A percentile compares a stretch with the other conserved stretches of the same genome.
These are phyloP conservation scores for Otatea glauca DNA, from an alignment of 176 grass and related monocot species.

Conservation along the genomic window DNA sequence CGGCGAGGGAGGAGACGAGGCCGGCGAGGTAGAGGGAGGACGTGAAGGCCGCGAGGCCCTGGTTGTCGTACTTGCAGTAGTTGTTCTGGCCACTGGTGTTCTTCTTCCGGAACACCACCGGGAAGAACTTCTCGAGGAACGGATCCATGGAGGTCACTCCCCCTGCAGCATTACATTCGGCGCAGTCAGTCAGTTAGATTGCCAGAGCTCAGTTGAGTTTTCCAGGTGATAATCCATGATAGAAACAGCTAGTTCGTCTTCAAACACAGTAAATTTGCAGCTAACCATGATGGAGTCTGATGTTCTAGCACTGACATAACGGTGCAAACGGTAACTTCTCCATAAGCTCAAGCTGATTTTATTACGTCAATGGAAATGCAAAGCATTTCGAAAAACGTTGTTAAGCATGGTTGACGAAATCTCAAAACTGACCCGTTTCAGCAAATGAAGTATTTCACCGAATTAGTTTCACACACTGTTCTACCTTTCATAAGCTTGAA, in stretches of 20 bases:
- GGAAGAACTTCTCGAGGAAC: slow-evolving; percentile 93
- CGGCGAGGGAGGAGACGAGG: slow-evolving; percentile 67
- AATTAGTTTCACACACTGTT: no score
- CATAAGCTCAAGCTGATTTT: not conserved
- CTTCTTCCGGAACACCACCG: slow-evolving; percentile 68
- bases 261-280: not conserved
- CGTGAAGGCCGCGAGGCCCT: slow-evolving; percentile 68
- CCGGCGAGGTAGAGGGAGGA: slow-evolving; percentile 89
- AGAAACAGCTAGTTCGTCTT: not conserved
- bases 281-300: not conserved
- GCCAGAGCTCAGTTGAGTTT: not conserved
- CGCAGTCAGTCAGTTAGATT: slow-evolving; percentile 23
- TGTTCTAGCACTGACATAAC: not conserved
- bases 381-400: not conserved
- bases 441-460: not conserved
- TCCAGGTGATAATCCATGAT: not conserved
- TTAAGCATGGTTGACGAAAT: not conserved
- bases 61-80: slow-evolving; percentile 97
- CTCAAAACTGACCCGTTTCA: not conserved
- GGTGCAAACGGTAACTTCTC: not conserved
- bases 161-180: slow-evolving; percentile 46
- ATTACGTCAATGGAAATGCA: not conserved
- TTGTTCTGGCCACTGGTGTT: slow-evolving; percentile 67
- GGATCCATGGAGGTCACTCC: slow-evolving; percentile 95
- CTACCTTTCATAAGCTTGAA: not conserved